phyloP scores from a whole-genome alignment of 352 stramenopile species.

The Globisporangium emineosum region DNA sequence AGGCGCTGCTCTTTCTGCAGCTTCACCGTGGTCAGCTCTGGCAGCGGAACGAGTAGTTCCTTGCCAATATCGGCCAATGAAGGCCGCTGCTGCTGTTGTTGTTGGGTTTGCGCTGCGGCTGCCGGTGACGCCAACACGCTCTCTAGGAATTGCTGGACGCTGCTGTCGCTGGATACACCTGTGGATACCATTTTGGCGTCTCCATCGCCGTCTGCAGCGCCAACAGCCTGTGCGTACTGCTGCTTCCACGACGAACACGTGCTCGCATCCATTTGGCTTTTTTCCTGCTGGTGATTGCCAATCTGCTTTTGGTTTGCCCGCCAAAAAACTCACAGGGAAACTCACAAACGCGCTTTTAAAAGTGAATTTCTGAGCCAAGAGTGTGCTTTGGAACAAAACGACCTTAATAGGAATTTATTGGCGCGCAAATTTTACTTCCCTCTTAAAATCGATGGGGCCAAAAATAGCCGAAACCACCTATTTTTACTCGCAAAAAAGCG shows the following conservation, averaged over 20 bases:
- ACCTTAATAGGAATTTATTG: not conserved
- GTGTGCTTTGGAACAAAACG: not conserved
- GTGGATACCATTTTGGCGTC: not conserved
- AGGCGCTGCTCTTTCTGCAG: conserved; percentile 24
- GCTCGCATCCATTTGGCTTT: not conserved
- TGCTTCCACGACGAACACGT: conserved; percentile 11
- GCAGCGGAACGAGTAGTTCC: conserved; percentile 24
- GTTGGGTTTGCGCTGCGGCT: not conserved
- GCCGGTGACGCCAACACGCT: conserved; percentile 3
- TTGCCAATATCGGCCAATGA: conserved; percentile 19
- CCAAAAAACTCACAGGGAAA: too few species aligned
- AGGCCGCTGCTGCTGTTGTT: not conserved
- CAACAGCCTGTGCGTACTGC: conserved; percentile 15
- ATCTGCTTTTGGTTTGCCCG: conserved; percentile 6
- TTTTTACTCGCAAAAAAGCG: not conserved
- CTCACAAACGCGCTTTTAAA: not conserved
- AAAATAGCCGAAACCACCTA: not conserved
- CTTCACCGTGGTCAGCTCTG: conserved; percentile 27
- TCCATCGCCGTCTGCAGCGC: not conserved
- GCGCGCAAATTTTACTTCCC: not conserved
- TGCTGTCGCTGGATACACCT: not conserved
- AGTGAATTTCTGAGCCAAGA: not conserved
- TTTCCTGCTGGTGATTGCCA: not conserved
- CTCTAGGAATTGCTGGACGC: conserved; percentile 11
- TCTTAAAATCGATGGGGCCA: not conserved